phyloP scores from a whole-genome alignment of 202 grass and related monocot genomes.

The Zizania palustris region DNA sequence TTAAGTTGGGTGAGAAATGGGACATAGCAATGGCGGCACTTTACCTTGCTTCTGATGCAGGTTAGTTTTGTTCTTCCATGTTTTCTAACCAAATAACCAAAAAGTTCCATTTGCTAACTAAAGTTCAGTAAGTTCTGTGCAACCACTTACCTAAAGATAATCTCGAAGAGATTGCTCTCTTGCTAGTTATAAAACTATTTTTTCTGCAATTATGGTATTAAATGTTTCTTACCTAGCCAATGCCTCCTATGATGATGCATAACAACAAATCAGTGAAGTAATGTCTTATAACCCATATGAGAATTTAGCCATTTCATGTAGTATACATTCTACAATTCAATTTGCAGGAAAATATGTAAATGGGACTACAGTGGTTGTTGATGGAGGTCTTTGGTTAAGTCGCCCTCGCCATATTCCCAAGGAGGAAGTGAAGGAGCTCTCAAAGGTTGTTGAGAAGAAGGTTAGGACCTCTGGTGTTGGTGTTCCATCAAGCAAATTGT shows the following conservation, averaged over 20 bases:
- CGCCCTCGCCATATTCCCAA: conserved; percentile 58
- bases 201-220: neutral
- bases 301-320: conserved; percentile 16
- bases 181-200: neutral
- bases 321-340: neutral
- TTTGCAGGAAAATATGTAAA: conserved; percentile 87
- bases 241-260: neutral
- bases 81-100: neutral
- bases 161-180: neutral
- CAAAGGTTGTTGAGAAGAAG: conserved; percentile 66
- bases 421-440: conserved; percentile 80
- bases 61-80: conserved; percentile 39
- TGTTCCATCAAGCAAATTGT: conserved; percentile 74
- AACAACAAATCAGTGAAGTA: neutral
- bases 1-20: conserved; percentile 74
- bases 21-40: conserved; percentile 92
- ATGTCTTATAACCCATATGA: neutral
- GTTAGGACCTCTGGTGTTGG: conserved; percentile 55
- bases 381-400: conserved; percentile 94
- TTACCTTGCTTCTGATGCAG: conserved; percentile 92
- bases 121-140: neutral
- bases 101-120: neutral
- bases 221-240: neutral
- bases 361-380: conserved; percentile 77
- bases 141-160: neutral